These are phyloP conservation scores for Ogataea chonburiensis DNA, from an alignment of 805 yeast genomes.

Conservation along the genomic window DNA sequence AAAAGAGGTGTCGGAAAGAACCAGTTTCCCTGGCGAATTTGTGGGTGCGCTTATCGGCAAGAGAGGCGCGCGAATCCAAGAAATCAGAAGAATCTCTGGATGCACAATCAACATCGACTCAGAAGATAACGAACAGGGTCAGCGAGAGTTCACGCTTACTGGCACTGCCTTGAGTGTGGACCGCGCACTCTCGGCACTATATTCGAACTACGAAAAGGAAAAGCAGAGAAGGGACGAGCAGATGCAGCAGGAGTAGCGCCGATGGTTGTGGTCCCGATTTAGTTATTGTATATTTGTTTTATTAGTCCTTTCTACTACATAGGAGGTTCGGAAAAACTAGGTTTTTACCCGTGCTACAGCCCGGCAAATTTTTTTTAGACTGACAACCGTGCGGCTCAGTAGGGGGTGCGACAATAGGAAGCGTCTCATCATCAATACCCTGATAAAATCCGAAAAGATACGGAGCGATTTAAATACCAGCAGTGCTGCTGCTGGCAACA, in stretches of 20 bases:
- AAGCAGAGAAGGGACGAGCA: conserved; percentile 35
- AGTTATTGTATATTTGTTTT: conserved; percentile 1
- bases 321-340: conserved; percentile 9
- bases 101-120: conserved; percentile 76
- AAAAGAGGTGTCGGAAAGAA: conserved; percentile 39
- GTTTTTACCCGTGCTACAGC: conserved; percentile 5
- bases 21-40: conserved; percentile 71
- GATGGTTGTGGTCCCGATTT: neutral
- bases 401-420: conserved; percentile 6
- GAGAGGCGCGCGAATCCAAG: conserved; percentile 82
- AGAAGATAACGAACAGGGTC: conserved; percentile 60
- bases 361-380: neutral
- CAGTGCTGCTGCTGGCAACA: neutral
- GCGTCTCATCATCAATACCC: neutral
- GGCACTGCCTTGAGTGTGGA: conserved; percentile 59
- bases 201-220: conserved; percentile 58
- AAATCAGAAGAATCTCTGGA: conserved; percentile 73
- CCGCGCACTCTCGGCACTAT: conserved; percentile 53
- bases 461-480: conserved; percentile 1
- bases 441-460: conserved; percentile 9
- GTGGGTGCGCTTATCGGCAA: conserved; percentile 91
- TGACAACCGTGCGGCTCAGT: conserved; percentile 7
- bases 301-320: conserved; percentile 15
- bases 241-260: conserved; percentile 10
- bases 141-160: conserved; percentile 67